Conservation (phyloP, 352 stramenopile species). For the Phytophthora rubi region DNA sequence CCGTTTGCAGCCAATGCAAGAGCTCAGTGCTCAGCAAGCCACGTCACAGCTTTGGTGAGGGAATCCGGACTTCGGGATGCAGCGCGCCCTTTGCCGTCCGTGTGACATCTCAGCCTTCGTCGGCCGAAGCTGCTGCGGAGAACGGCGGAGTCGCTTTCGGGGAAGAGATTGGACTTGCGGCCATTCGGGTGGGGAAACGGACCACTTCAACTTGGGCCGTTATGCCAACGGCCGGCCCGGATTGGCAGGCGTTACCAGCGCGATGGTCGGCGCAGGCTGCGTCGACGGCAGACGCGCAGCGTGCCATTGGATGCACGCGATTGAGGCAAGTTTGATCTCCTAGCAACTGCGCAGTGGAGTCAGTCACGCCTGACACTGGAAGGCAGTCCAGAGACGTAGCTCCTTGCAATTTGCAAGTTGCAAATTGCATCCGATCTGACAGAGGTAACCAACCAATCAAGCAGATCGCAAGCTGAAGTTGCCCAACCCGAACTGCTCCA, state of each 20-base stretch:
- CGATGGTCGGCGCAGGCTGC: neutral
- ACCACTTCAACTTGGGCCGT: conserved; percentile 7
- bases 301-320: neutral
- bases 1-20: no score
- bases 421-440: neutral
- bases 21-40: conserved; percentile 2
- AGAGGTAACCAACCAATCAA: neutral
- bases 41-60: neutral
- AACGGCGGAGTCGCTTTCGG: conserved; percentile 25
- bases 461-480: neutral
- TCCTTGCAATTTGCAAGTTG: no score
- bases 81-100: conserved; percentile 1
- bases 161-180: conserved; percentile 7
- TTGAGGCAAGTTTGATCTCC: no score
- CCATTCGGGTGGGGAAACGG: conserved; percentile 7
- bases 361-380: no score
- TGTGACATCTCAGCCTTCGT: conserved; percentile 17
- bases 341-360: no score
- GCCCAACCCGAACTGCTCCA: neutral
- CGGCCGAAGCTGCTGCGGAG: neutral
- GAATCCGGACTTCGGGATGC: neutral
- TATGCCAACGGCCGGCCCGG: no score
- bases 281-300: neutral
- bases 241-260: neutral
- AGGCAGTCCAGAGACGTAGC: no score